Conservation (phyloP, 148 eudicot species). For the Silene uniflora region DNA sequence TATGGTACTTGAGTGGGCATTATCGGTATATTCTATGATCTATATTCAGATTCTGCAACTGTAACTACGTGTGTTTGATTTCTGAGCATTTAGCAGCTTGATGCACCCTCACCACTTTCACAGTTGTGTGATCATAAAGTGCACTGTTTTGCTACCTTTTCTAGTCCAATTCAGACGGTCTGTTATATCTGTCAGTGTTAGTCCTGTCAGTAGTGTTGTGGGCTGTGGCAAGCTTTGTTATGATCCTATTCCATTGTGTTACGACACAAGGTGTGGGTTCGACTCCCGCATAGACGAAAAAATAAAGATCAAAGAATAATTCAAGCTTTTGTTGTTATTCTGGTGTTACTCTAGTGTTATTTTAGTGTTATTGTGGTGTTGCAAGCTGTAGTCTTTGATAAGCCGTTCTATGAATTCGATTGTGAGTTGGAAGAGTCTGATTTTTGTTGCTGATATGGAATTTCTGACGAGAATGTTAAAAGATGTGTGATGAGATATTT, state of each 20-base stretch:
- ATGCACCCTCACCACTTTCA: background rate
- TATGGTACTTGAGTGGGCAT: background rate
- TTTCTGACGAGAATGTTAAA: no score
- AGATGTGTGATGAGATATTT: no score
- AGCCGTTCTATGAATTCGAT: background rate
- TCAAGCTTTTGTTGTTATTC: no score
- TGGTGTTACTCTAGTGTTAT: no score
- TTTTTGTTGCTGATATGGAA: no score
- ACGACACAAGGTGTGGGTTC: no score
- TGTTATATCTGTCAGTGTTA: background rate
- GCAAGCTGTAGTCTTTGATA: background rate
- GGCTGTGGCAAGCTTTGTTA: constrained; percentile 1
- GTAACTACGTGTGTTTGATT: background rate
- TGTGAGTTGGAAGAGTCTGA: no score
- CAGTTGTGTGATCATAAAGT: background rate
- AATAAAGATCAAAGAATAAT: no score
- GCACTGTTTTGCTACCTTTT: background rate
- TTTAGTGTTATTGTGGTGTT: no score
- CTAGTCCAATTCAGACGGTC: background rate
- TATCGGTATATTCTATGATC: background rate
- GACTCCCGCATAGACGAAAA: no score
- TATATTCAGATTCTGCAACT: background rate
- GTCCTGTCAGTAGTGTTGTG: background rate
- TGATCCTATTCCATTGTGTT: background rate
- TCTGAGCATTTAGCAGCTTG: background rate